A percentile compares a stretch with the other conserved stretches of the same genome.
Conservation (phyloP, 2,329 filamentous ascomycete species). For the Chaetomium sp. region DNA sequence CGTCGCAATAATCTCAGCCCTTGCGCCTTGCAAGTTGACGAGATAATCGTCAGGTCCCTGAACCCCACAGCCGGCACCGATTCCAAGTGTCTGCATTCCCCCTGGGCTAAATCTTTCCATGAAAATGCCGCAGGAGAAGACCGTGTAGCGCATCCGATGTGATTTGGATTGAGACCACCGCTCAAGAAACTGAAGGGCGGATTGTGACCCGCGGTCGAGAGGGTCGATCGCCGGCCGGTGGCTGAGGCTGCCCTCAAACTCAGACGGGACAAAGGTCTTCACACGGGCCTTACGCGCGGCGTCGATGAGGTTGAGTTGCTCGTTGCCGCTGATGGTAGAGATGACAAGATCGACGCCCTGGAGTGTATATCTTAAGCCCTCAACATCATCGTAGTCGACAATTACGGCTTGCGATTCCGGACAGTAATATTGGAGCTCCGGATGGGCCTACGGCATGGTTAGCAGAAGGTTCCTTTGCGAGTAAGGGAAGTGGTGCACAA, state of each 20-base stretch:
- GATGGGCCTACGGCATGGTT: constrained; percentile 38
- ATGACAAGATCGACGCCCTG: constrained; percentile 68
- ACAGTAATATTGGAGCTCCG: constrained; percentile 44
- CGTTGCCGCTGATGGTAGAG: constrained; percentile 60
- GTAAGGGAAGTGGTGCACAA: constrained; percentile 24
- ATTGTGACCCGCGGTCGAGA: constrained; percentile 53
- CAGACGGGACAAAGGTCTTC: constrained; percentile 64
- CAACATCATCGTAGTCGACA: constrained; percentile 58
- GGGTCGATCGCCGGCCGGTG: constrained; percentile 50
- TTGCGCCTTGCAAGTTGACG: constrained; percentile 51
- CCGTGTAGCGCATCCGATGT: constrained; percentile 56
- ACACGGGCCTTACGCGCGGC: constrained; percentile 61
- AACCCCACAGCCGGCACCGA: constrained; percentile 51
- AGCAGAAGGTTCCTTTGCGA: background rate
- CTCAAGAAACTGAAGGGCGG: constrained; percentile 51
- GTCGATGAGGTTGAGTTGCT: constrained; percentile 66
- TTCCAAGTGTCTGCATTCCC: constrained; percentile 53
- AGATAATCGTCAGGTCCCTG: constrained; percentile 58
- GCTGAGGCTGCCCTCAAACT: constrained; percentile 62
- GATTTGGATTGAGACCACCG: constrained; percentile 42
- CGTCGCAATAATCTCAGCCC: constrained; percentile 55
- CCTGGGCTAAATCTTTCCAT: constrained; percentile 68
- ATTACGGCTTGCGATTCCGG: constrained; percentile 57
- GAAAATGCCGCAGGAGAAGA: constrained; percentile 68
- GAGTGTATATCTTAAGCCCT: constrained; percentile 58